Evolutionary conservation across 306 rosid species (phyloP).

Genomic region (Ormosia emarginata): DNA sequence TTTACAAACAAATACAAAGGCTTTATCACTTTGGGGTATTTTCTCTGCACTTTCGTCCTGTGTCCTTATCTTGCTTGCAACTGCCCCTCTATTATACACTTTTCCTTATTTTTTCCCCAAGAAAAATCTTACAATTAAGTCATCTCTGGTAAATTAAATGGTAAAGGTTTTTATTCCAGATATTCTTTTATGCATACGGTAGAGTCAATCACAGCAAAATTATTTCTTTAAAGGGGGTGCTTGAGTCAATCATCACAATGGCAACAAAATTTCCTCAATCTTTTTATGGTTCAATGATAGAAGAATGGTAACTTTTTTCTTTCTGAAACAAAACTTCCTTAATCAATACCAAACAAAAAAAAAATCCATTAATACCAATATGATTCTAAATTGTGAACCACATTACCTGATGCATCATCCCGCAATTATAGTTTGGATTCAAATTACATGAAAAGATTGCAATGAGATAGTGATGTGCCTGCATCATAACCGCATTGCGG

Average conservation of each 20-base stretch:
- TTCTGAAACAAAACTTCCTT: background rate
- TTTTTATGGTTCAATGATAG: slow-evolving; percentile 18
- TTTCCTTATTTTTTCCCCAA: background rate
- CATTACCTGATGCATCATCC: no score
- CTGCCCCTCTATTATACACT: background rate
- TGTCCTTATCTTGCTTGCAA: slow-evolving; percentile 26
- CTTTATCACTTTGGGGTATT: background rate
- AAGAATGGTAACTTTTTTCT: slow-evolving; percentile 3
- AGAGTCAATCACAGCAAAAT: background rate
- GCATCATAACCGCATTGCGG: no score
- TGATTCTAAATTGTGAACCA: no score
- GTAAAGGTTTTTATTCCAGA: slow-evolving; percentile 4
- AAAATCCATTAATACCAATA: background rate
- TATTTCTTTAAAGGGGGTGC: slow-evolving; percentile 11
- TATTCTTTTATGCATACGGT: background rate
- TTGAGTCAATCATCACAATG: slow-evolving; percentile 29
- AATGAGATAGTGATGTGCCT: no score
- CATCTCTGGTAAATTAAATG: background rate
- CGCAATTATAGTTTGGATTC: no score
- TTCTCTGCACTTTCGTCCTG: slow-evolving; percentile 38
- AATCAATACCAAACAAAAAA: background rate
- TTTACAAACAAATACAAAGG: slow-evolving; percentile 17
- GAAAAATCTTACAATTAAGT: background rate
- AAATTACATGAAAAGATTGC: no score
- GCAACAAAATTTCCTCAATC: slow-evolving; percentile 4